phyloP scores from a whole-genome alignment of 129 eudicot species.

The Tagetes erecta region DNA sequence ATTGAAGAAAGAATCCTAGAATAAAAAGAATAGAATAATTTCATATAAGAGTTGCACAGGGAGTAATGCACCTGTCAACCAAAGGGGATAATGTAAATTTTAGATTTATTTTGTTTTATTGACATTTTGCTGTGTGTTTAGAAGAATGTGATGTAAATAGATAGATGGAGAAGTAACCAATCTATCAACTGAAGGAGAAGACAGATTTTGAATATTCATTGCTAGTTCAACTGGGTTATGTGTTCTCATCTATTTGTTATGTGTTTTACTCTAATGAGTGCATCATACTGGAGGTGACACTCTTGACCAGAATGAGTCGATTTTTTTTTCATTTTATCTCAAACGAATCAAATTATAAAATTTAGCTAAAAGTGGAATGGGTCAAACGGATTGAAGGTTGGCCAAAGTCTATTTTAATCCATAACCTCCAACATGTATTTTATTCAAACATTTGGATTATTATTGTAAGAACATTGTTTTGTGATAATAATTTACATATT shows the following conservation, averaged over 20 bases:
- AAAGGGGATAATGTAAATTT: background rate
- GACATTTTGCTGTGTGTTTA: background rate
- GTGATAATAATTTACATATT: background rate
- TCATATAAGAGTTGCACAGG: conserved; percentile 4
- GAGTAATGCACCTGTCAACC: background rate
- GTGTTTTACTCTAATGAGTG: background rate
- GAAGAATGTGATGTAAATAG: background rate
- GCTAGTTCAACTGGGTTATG: background rate
- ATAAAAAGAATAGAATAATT: background rate
- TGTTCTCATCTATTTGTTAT: background rate
- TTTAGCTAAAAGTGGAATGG: background rate
- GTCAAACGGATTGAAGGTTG: background rate
- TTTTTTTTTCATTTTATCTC: background rate
- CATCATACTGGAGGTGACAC: background rate
- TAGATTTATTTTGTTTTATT: background rate
- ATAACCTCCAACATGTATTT: background rate
- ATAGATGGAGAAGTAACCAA: background rate
- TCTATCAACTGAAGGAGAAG: background rate
- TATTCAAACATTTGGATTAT: background rate
- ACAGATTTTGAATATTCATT: background rate
- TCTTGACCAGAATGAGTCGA: background rate
- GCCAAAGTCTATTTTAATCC: background rate
- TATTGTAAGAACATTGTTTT: background rate
- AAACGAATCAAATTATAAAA: conserved; percentile 1
- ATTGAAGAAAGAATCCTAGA: conserved; percentile 10